Base-by-base conservation (phyloP, 306 rosid species). In the Trifolium dubium region DNA sequence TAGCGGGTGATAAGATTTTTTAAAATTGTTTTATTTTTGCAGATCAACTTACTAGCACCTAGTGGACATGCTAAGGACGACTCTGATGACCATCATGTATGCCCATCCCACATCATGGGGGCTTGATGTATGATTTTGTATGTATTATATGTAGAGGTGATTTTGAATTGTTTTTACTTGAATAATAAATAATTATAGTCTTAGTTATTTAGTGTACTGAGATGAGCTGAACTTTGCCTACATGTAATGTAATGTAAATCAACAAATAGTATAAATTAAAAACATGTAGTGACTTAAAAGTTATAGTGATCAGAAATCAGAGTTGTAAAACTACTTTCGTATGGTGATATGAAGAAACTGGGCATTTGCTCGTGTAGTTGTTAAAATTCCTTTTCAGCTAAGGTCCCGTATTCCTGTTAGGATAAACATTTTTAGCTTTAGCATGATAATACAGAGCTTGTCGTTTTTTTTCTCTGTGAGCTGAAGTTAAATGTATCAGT, bases 1-100 rank as follows among this genome's bases (percentile, higher is more conserved):
- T 5, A 64, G 43, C 3, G 15, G 29, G 43, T 41, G 49, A 67
- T 19, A 2, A 34, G 59, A 37, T 67, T 72, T 51, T 47, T 72
- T 10, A 61, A 47, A 17, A 9, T 58, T 44, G 32, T 41, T 71
- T 77, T 63, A 43, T 58, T 13, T 56, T 51, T 76, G 82, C 81
- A 92, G 97, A 78, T 92, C 62, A 92, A 89, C 69, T 58, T 92
- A 84, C 82, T 92, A 54, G 84, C 92, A 35, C 85, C 93, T 13
- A 78, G 72, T 76, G 82, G 73, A 70, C 41, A 76, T 73, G 79
- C 50, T 71, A 80, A 78, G 65, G 91, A 86, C 56, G 85, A 81
- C 64, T 67, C 71, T 28, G 79, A 75, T 44, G 40, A 65, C 41
- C 67, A 19, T 71, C 77, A 58, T 14, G 72, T 79, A 41, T 84